Evolutionary conservation across 768 basidiomycete species (phyloP), one percentile per base, ranked within the genome.

Genomic region (Suillus subalutaceus): DNA sequence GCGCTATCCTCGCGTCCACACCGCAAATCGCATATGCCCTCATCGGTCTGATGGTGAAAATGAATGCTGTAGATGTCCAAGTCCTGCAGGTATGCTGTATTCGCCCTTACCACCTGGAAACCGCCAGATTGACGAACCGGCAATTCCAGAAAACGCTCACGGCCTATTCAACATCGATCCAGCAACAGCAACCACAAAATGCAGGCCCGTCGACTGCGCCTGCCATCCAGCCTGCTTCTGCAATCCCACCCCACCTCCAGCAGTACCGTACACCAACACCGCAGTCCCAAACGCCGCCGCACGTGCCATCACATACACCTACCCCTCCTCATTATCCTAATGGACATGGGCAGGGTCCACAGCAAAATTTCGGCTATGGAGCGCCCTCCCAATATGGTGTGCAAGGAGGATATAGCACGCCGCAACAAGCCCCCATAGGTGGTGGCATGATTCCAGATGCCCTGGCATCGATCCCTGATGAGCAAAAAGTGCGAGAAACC

Each of bases 1-100:
- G 85, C 23, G 80, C 82, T 40, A 90, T 93, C 70, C 81, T 93
- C 52, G 89, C 90, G 69, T 81, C 83, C 18, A 90, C 91, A 67
- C 91, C 91, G 0, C 87, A 88, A 62, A 91, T 93, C 64, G 87
- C 91, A 0, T 92, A 91, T 75, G 90, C 89, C 2, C 79, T 93
- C 0, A 90, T 93, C 65, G 84, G 84, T 0, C 84, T 92, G 44
- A 91, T 93, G 90, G 90, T 92, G 26, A 86, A 86, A 64, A 86
- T 93, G 79, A 88, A 89, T 64, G 90, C 89, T 0, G 82, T 93
- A 44, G 87, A 92, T 60, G 81, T 90, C 58, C 88, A 92, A 55
- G 90, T 92, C 8, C 86, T 92, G 69, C 90, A 92, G 81, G 91
- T 91, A 66, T 48, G 79, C 71, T 6, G 15, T 46, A 0, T 46